Evolutionary conservation across 2,329 filamentous ascomycete species (phyloP), one percentile per base, ranked within the genome.

Genomic region (Lachnellula subtilissima): DNA sequence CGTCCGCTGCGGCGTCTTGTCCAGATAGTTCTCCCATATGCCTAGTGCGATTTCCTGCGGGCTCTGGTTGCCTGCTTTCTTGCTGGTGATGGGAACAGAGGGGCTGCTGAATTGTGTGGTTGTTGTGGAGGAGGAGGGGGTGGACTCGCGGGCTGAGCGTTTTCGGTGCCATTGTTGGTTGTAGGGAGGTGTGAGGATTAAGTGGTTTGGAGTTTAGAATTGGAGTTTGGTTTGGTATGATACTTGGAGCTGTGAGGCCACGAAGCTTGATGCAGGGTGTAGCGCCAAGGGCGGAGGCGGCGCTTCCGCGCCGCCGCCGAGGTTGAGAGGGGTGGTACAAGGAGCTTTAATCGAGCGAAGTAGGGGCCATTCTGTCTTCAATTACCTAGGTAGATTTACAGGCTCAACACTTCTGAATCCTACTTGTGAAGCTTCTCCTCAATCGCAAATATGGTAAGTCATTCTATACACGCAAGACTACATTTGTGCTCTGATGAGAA

Each of bases 1-100:
- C 48, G 88, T 93, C 61, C 93, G 85, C 79, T 96, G 92, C 48
- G 93, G 86, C 46, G 94, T 99, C 65, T 85, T 81, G 64, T 87
- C 77, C 54, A 86, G 72, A 74, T 99, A 99, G 73, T 90, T 85
- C 65, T 85, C 77, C 81, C 86, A 88, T 64, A 97, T 79, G 69
- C 85, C 85, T 54, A 79, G 66, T 45, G 86, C 76, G 62, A 95
- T 88, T 67, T 86, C 78, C 28, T 69, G 64, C 1, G 65, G 61
- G 8, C 53, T 64, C 50, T 67, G 65, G 46, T 67, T 62, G 50
- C 67, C 61, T 25, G 50, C 48, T 51, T 60, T 64, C 22, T 61
- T 57, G 8, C 55, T 53, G 9, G 40, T 40, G 15, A 63, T 47
- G 25, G 66, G 66, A 47, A 67, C 63, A 19, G 69, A 67, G 55